Percentiles rank a stretch among this genome's conserved stretches.
Evolutionary conservation across 441 rosid genomes (phyloP).

Genomic region (Arabidopsis hybrid): DNA sequence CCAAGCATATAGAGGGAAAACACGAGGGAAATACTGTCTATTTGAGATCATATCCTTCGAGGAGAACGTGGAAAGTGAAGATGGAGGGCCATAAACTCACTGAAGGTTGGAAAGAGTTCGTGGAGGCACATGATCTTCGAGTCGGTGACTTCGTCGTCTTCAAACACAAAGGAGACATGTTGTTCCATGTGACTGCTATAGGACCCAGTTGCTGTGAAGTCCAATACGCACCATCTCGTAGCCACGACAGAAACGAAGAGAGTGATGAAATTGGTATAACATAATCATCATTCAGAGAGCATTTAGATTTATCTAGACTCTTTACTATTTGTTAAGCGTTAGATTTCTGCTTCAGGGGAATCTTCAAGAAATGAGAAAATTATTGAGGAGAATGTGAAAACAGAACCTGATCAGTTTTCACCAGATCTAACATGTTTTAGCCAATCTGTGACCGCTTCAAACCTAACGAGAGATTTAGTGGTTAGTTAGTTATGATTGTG

Average conservation of each 20-base stretch:
- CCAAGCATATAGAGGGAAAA: conserved; percentile 2
- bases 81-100: conserved; percentile 17
- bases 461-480: conserved; percentile 7
- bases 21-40: not conserved
- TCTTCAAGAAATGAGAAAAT: conserved; percentile 1
- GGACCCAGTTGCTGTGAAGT: conserved; percentile 32
- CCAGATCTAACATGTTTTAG: conserved; percentile 19
- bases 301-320: not conserved
- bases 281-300: not conserved
- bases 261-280: not conserved
- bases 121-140: conserved; percentile 31
- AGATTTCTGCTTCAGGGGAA: not conserved
- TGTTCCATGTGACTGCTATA: conserved; percentile 27
- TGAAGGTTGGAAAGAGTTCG: conserved; percentile 32
- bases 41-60: conserved; percentile 28
- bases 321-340: conserved; percentile 9
- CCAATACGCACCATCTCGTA: not conserved
- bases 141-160: conserved; percentile 32
- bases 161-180: conserved; percentile 31
- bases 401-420: not conserved
- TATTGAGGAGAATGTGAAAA: not conserved
- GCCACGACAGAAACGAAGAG: not conserved
- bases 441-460: not conserved
- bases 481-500: not conserved
- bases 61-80: conserved; percentile 3